A percentile compares a stretch with the other conserved stretches of the same genome.
Evolutionary conservation across 1,284 basidiomycete species (phyloP).

Genomic region (Tranzscheliella williamsii): DNA sequence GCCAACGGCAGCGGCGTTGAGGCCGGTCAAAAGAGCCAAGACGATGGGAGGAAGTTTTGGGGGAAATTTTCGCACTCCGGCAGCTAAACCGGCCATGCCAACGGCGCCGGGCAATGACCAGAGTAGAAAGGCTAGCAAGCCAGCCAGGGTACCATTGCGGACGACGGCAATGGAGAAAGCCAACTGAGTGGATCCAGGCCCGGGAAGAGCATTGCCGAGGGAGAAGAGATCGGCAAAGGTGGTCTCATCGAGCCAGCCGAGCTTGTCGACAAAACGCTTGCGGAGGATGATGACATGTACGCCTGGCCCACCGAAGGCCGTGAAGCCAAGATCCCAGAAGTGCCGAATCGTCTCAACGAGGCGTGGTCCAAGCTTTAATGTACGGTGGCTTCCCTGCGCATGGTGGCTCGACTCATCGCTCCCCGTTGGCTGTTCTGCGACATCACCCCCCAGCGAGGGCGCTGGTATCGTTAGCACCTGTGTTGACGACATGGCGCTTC

Average conservation of each 20-base stretch:
- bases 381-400: conserved; percentile 7
- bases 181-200: conserved; percentile 63
- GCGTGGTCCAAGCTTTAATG: conserved; percentile 20
- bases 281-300: conserved; percentile 42
- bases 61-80: conserved; percentile 65
- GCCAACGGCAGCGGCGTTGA: conserved; percentile 69
- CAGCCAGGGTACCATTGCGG: conserved; percentile 59
- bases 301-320: conserved; percentile 26
- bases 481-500: too few relatives aligned
- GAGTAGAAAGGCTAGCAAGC: conserved; percentile 61
- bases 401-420: too few relatives aligned
- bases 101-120: conserved; percentile 65
- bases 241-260: conserved; percentile 47
- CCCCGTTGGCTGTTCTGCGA: too few relatives aligned
- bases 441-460: too few relatives aligned
- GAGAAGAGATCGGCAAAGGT: conserved; percentile 62
- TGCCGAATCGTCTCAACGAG: conserved; percentile 38
- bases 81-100: conserved; percentile 66
- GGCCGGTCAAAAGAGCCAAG: conserved; percentile 67
- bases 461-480: too few relatives aligned
- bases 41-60: conserved; percentile 65
- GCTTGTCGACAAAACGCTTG: conserved; percentile 44
- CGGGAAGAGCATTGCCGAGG: conserved; percentile 63
- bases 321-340: conserved; percentile 51
- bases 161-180: conserved; percentile 62